Evolutionary conservation across 192 early-diverging fungal genomes (phyloP), one percentile per base, ranked within the genome.

Genomic region (Glomus cerebriforme): DNA sequence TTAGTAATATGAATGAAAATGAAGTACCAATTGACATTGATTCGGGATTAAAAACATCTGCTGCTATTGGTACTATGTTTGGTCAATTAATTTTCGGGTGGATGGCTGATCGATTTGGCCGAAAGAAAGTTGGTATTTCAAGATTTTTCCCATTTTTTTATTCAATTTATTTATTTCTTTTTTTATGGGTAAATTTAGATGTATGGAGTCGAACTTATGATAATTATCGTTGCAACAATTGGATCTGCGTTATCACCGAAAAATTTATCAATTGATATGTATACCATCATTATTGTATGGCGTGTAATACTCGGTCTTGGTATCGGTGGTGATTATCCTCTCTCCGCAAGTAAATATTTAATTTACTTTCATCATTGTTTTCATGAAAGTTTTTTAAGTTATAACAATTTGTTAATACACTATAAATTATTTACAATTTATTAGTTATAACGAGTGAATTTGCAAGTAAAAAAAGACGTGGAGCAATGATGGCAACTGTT

Each of bases 281-380:
- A 80, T 59, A 85, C 83, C 27, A 83, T 85, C 75, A 87, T 97
- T 15, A 87, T 96, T 78, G 91, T 93, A 58, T 98, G 96, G 96
- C 94, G 96, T 64, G 86, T 95, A 67, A 81, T 99, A 70, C 89
- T 96, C 34, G 97, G 96, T 71, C 84, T 97, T 35, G 97, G 96
- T 62, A 93, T 99, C 68, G 97, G 97, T 80, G 95, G 96, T 45
- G 96, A 98, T 83, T 99, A 99, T 83, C 96, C 97, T 17, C 87
- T 97, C 68, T 97, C 96, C 13, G 94, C 96, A 32, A 93, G 77
- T 78, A 78, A 32, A 15, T 63, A 5, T 22, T 45, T 43, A 39
- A 39, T 9, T 39, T 39, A 39, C 37, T 0, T 29, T 66, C 2
- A 29, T 32, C 37, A 13, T 27, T 24, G 13, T 6, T 47, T 60